Percentiles rank a stretch among this genome's conserved stretches.
These are phyloP conservation scores for Phaeosphaeria sp. DNA, from an alignment of 2,329 filamentous ascomycete genomes.

Conservation along the genomic window DNA sequence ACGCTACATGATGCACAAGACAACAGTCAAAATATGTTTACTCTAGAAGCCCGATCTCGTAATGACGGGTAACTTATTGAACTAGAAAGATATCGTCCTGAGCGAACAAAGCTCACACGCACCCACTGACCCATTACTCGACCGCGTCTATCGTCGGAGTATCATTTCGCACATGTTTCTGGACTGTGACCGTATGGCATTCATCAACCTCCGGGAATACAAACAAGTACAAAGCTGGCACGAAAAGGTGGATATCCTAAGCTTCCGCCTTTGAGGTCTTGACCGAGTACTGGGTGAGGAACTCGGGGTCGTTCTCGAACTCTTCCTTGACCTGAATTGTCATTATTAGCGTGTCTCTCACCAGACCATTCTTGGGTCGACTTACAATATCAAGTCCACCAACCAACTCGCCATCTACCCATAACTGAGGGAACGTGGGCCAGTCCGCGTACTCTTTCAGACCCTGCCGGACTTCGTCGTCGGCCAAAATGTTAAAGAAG, in stretches of 20 bases:
- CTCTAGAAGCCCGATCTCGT: background rate
- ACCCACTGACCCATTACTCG: too few species aligned
- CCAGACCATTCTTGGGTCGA: constrained; percentile 20
- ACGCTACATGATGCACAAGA: too few species aligned
- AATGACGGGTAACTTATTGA: background rate
- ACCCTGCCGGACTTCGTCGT: constrained; percentile 95
- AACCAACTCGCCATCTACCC: constrained; percentile 87
- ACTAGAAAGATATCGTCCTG: background rate
- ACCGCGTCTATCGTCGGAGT: background rate
- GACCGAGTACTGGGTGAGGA: constrained; percentile 75
- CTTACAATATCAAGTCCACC: constrained; percentile 95
- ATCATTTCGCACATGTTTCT: background rate
- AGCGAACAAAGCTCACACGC: too few species aligned
- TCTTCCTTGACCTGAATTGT: constrained; percentile 90
- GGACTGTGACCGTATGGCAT: background rate
- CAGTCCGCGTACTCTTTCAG: constrained; percentile 98
- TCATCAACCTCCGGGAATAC: background rate
- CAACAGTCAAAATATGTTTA: too few species aligned
- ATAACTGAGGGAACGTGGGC: constrained; percentile 97
- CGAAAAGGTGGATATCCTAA: background rate
- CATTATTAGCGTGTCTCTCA: constrained; percentile 28
- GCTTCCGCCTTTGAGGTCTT: constrained; percentile 19
- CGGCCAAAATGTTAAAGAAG: constrained; percentile 98
- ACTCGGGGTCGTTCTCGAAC: constrained; percentile 80
- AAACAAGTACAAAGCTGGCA: background rate